These are phyloP conservation scores for Flaveria linearis DNA, from an alignment of 129 eudicot species.

Conservation along the genomic window DNA sequence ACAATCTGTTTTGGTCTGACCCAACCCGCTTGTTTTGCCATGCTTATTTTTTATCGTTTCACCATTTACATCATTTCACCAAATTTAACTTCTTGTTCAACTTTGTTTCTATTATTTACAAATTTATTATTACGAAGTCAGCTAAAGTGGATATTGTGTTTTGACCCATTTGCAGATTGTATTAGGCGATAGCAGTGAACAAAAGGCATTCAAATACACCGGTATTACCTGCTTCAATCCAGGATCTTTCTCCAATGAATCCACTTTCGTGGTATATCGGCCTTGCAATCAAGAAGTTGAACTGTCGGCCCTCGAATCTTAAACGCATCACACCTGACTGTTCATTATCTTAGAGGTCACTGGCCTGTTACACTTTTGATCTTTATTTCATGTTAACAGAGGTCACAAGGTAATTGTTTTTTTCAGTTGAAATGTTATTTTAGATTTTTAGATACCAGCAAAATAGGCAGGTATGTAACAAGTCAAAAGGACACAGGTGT, in stretches of 20 bases:
- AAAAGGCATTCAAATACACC: slow-evolving; percentile 73
- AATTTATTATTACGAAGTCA: background rate
- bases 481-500: no score
- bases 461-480: no score
- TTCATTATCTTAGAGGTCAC: background rate
- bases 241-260: slow-evolving; percentile 86
- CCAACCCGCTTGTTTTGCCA: background rate
- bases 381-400: background rate
- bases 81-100: no score
- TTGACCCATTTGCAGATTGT: slow-evolving; percentile 63
- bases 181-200: slow-evolving; percentile 87
- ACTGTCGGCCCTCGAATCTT: slow-evolving; percentile 56
- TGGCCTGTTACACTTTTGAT: slow-evolving; percentile 6
- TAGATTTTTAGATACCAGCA: no score
- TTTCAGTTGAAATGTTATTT: background rate
- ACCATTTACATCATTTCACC: background rate
- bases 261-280: slow-evolving; percentile 80
- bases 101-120: background rate
- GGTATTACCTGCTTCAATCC: slow-evolving; percentile 94
- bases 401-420: background rate
- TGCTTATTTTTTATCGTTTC: background rate
- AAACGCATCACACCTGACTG: background rate
- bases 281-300: slow-evolving; percentile 85
- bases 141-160: background rate
- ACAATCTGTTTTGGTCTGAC: background rate